Conservation (phyloP, 768 basidiomycete genomes). For the Albatrellus ellisii region DNA sequence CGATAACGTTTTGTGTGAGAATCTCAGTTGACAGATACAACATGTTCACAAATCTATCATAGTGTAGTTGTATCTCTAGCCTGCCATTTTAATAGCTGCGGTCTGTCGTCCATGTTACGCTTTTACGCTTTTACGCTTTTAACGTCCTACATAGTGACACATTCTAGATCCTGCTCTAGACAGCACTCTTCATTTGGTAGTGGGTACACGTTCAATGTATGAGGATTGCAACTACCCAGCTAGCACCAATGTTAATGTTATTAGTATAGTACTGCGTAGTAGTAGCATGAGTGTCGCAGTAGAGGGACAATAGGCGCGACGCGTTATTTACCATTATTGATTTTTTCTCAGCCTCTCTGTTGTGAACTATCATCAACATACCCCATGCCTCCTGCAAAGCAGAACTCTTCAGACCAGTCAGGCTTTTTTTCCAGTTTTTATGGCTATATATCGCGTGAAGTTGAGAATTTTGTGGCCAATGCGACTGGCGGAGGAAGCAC, state of each 20-base stretch:
- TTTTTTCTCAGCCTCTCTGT: neutral
- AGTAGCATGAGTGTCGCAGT: neutral
- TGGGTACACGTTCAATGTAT: too few relatives aligned
- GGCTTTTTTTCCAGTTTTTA: conserved; percentile 53
- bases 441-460: conserved; percentile 55
- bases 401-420: conserved; percentile 1
- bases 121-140: neutral
- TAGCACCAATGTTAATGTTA: too few relatives aligned
- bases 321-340: conserved; percentile 3
- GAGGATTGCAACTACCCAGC: too few relatives aligned
- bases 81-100: neutral
- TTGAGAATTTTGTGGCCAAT: conserved; percentile 55
- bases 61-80: neutral
- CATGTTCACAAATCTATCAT: neutral
- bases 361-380: neutral
- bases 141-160: neutral
- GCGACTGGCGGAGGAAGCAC: conserved; percentile 35
- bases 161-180: neutral
- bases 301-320: neutral
- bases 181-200: neutral
- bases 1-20: conserved; percentile 2
- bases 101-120: neutral
- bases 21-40: too few relatives aligned
- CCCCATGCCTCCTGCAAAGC: neutral
- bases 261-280: too few relatives aligned